A percentile compares a stretch with the other conserved stretches of the same genome.
Evolutionary conservation across 2,329 filamentous ascomycete genomes (phyloP).

Genomic region (Rhinocladiella similis): DNA sequence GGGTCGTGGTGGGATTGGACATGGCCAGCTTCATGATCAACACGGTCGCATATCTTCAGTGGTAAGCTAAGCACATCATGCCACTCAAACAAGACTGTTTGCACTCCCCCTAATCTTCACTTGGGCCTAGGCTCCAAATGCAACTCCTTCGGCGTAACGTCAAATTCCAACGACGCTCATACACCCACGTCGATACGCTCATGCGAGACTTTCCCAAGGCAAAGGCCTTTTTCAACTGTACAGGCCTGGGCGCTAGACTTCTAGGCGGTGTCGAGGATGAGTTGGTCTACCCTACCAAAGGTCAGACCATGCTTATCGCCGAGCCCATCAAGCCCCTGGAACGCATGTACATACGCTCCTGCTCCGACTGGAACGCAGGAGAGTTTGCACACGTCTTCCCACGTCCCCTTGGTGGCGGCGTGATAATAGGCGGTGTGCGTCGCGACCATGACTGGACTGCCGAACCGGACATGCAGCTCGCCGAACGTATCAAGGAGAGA

Average conservation of each 20-base stretch:
- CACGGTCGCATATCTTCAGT: slow-evolving; percentile 80
- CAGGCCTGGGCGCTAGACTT: slow-evolving; percentile 70
- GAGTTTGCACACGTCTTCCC: slow-evolving; percentile 81
- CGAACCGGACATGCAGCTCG: slow-evolving; percentile 74
- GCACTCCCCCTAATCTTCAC: slow-evolving; percentile 52
- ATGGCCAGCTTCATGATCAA: slow-evolving; percentile 82
- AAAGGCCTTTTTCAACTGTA: slow-evolving; percentile 78
- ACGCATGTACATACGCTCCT: slow-evolving; percentile 68
- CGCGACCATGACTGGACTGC: slow-evolving; percentile 77
- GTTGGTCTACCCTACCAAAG: slow-evolving; percentile 72
- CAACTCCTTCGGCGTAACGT: slow-evolving; percentile 53
- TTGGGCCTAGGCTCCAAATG: slow-evolving; percentile 66
- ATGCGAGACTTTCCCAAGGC: slow-evolving; percentile 44
- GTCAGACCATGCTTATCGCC: slow-evolving; percentile 68
- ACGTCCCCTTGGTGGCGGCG: slow-evolving; percentile 72
- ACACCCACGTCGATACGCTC: slow-evolving; percentile 34
- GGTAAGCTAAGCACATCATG: slow-evolving; percentile 56
- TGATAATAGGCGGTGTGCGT: slow-evolving; percentile 81
- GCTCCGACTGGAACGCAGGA: slow-evolving; percentile 67
- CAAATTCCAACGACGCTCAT: slow-evolving; percentile 3
- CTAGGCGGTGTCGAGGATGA: slow-evolving; percentile 80
- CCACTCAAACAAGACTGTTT: slow-evolving; percentile 50
- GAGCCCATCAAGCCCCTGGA: slow-evolving; percentile 73
- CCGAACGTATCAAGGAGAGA: slow-evolving; percentile 78
- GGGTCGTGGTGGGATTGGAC: slow-evolving; percentile 55